Conservation (phyloP, 495 filamentous ascomycete genomes). For the Cenococcum geophilum region DNA sequence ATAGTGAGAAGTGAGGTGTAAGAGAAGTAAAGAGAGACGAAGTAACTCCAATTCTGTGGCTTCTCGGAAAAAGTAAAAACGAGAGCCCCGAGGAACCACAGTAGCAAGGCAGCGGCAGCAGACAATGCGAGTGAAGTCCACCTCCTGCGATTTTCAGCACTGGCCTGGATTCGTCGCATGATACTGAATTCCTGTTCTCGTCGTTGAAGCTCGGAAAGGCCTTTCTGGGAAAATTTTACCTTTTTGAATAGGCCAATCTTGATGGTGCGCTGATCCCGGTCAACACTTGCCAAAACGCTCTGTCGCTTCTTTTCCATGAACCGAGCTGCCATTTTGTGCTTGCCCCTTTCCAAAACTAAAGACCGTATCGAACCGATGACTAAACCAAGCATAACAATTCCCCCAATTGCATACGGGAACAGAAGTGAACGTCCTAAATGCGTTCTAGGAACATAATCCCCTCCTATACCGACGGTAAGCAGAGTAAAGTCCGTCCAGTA, state of each 20-base stretch:
- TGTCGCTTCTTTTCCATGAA: slow-evolving; percentile 64
- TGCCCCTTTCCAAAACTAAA: slow-evolving; percentile 71
- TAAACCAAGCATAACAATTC: slow-evolving; percentile 76
- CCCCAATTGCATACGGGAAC: slow-evolving; percentile 74
- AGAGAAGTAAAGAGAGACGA: slow-evolving; percentile 70
- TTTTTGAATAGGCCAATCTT: slow-evolving; percentile 47
- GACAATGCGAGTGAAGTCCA: slow-evolving; percentile 66
- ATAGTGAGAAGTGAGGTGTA: slow-evolving; percentile 77
- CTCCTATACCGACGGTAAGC: slow-evolving; percentile 72
- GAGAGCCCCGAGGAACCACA: slow-evolving; percentile 75
- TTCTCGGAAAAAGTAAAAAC: slow-evolving; percentile 59
- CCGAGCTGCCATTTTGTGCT: slow-evolving; percentile 60
- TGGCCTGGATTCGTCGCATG: slow-evolving; percentile 71
- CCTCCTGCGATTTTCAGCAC: slow-evolving; percentile 49
- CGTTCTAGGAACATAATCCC: slow-evolving; percentile 58
- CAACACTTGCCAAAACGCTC: slow-evolving; percentile 48
- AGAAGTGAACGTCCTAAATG: slow-evolving; percentile 60
- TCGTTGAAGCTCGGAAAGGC: slow-evolving; percentile 49
- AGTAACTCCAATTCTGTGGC: slow-evolving; percentile 68
- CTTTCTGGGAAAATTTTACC: slow-evolving; percentile 32
- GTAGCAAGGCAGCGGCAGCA: slow-evolving; percentile 53
- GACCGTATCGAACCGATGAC: slow-evolving; percentile 73
- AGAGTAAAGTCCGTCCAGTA: slow-evolving; percentile 83
- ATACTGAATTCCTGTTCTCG: slow-evolving; percentile 70
- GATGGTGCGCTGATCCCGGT: slow-evolving; percentile 43